Percentiles rank a stretch among this genome's conserved stretches.
These are phyloP conservation scores for Entrophospora sp. DNA, from an alignment of 192 early-diverging fungal genomes.

Conservation along the genomic window DNA sequence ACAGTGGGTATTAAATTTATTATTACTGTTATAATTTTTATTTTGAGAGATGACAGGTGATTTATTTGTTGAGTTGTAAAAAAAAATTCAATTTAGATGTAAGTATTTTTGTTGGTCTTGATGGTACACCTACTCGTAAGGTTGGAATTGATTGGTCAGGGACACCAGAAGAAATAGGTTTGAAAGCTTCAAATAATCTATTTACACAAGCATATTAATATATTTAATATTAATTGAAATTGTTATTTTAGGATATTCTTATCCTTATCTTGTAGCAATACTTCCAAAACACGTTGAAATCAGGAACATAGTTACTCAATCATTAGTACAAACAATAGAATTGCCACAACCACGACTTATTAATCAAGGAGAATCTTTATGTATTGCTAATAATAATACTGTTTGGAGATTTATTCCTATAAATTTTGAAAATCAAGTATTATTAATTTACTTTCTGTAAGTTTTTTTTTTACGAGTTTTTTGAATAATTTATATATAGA, in stretches of 20 bases:
- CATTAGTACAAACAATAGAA: constrained; percentile 72
- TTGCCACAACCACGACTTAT: constrained; percentile 55
- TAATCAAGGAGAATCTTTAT: constrained; percentile 65
- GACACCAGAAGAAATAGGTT: constrained; percentile 51
- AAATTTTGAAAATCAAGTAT: constrained; percentile 46
- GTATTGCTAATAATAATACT: constrained; percentile 53
- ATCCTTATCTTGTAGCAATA: constrained; percentile 70
- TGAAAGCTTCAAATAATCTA: background rate
- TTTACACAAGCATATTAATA: background rate
- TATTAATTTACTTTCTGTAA: too few relatives aligned
- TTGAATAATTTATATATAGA: too few relatives aligned
- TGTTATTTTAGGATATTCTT: constrained; percentile 39
- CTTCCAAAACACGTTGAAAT: constrained; percentile 69
- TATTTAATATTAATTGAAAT: background rate
- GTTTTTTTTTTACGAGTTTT: too few relatives aligned
- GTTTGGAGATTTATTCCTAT: too few relatives aligned
- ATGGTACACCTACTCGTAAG: constrained; percentile 48
- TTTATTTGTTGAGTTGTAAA: too few relatives aligned
- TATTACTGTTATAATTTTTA: too few relatives aligned
- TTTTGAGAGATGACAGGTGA: too few relatives aligned
- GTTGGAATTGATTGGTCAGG: constrained; percentile 55
- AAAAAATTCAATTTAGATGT: constrained; percentile 33
- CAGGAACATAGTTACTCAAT: constrained; percentile 72
- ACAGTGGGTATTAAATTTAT: constrained; percentile 31
- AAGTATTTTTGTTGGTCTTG: constrained; percentile 48